These are phyloP conservation scores for Candida golubevii DNA, from an alignment of 805 yeast genomes.

Conservation along the genomic window DNA sequence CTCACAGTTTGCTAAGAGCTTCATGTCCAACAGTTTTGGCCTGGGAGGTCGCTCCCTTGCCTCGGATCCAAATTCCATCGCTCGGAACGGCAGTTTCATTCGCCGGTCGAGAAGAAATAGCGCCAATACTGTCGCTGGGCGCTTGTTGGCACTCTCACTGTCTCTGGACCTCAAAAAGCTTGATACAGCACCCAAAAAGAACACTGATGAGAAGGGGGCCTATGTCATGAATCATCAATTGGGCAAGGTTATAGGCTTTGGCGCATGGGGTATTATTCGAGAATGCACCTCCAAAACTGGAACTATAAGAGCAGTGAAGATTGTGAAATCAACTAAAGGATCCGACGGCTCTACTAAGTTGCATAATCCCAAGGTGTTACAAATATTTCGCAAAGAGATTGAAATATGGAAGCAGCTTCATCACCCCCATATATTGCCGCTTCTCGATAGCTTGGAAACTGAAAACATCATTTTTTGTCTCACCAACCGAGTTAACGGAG, in stretches of 20 bases:
- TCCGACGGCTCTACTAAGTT: conserved; percentile 19
- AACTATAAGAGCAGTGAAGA: conserved; percentile 54
- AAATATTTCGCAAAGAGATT: conserved; percentile 67
- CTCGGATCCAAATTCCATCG: conserved; percentile 13
- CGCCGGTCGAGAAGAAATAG: conserved; percentile 30
- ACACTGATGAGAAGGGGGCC: conserved; percentile 66
- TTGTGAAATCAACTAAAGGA: conserved; percentile 38
- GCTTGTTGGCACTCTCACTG: conserved; percentile 36
- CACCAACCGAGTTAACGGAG: conserved; percentile 64
- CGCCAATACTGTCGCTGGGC: conserved; percentile 37
- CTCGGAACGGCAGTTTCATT: conserved; percentile 25
- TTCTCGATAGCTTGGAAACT: conserved; percentile 59
- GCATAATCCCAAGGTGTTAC: conserved; percentile 45
- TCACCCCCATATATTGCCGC: conserved; percentile 62
- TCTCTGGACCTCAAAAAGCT: conserved; percentile 32
- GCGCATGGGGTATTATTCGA: conserved; percentile 86
- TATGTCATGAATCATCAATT: conserved; percentile 55
- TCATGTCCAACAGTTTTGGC: conserved; percentile 22
- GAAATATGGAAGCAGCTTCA: conserved; percentile 67
- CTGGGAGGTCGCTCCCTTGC: conserved; percentile 19
- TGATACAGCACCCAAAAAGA: conserved; percentile 25
- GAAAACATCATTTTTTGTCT: conserved; percentile 64
- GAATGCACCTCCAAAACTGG: conserved; percentile 49
- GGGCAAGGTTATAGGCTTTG: conserved; percentile 77
- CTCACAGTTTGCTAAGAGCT: conserved; percentile 36